Evolutionary conservation across 2,329 filamentous ascomycete species (phyloP), one percentile per base, ranked within the genome.

Genomic region (Ambrosiella beaveri): DNA sequence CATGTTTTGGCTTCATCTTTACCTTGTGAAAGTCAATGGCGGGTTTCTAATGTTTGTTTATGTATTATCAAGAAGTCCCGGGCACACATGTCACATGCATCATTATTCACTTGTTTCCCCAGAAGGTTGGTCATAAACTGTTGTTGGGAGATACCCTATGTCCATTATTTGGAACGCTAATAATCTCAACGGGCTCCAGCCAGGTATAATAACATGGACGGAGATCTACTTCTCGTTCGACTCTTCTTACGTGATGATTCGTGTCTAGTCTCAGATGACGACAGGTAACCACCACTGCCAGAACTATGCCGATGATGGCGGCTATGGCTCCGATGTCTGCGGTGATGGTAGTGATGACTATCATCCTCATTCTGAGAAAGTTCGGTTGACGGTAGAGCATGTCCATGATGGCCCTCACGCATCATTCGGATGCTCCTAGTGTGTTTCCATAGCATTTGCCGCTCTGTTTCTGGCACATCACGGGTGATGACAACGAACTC

Each of bases 401-500:
- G 8, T 7, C 17, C 17, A 7, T 54, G 52, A 15, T 41, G 52
- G 19, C 38, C 13, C 7, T 27, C 38, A 6, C 74, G 71, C 66
- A 73, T 75, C 65, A 81, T 77, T n/a, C 82, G 81, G 62, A 87
- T 67, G 49, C 75, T 71, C 61, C 75, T 75, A 2, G 85, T 88
- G 69, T 89, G 84, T 49, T 79, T 76, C 76, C 86, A 90, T 54
- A 88, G 76, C 59, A 80, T 72, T 60, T 87, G 78, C 65, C 88
- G 85, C 66, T 88, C 79, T 61, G 79, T 77, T 63, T 88, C 81
- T 3, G 80, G 78, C 56, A 89, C 80, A 80, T 80, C 86, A 58
- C 81, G 75, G 69, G 85, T 86, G 70, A 89, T 85, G 60, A 90
- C 69, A 58, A 89, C 73, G 64, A 80, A 89, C 56, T 82, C 77